phyloP scores from a whole-genome alignment of 306 rosid species.

The Prunus campanulata region DNA sequence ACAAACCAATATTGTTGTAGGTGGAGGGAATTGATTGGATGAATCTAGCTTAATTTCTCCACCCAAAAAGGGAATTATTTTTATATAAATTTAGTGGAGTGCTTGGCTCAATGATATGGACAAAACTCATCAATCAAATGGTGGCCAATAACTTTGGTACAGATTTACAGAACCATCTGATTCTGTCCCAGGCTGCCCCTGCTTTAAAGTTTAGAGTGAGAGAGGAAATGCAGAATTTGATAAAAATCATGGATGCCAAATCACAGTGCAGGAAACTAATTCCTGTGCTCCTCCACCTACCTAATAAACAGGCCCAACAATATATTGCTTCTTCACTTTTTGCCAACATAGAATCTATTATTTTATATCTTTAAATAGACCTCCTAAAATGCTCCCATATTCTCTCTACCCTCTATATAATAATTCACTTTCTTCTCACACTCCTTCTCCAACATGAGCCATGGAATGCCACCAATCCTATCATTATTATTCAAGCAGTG shows the following conservation, averaged over 20 bases:
- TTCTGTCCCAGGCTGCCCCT: not conserved
- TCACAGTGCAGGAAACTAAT: not conserved
- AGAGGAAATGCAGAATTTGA: not conserved
- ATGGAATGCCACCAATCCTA: slow-evolving; percentile 53
- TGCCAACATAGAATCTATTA: slow-evolving; percentile 6
- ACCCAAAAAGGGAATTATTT: not conserved
- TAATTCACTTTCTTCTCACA: slow-evolving; percentile 30
- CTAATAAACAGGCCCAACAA: not conserved
- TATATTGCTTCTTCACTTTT: slow-evolving; percentile 4
- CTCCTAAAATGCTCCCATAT: not conserved
- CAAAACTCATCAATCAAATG: not conserved
- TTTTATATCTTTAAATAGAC: not conserved
- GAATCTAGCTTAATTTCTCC: not conserved
- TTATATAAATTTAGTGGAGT: not conserved
- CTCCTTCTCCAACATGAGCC: slow-evolving; percentile 33
- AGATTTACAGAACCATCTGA: slow-evolving; percentile 1
- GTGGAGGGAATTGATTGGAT: slow-evolving; percentile 1
- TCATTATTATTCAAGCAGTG: slow-evolving; percentile 3
- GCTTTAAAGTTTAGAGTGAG: not conserved
- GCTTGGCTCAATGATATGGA: slow-evolving; percentile 4
- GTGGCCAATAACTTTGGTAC: not conserved
- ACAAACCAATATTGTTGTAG: not conserved
- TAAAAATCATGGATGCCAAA: not conserved
- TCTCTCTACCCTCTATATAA: slow-evolving; percentile 21
- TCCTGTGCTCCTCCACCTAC: not conserved